Conservation (phyloP, 768 basidiomycete genomes). For the Mycena pura region DNA sequence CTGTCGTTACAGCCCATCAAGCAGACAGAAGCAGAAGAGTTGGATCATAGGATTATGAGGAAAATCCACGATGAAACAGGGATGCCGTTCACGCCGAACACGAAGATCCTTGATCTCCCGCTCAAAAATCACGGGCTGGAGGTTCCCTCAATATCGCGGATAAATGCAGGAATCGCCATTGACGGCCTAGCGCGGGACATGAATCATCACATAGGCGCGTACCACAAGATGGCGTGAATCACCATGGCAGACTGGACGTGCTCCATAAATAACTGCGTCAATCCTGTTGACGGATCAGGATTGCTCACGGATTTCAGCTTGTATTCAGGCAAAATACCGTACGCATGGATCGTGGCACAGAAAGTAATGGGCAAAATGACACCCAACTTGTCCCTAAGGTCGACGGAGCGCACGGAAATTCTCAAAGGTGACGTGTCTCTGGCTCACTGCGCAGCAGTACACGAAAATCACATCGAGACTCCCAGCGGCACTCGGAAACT, state of each 20-base stretch:
- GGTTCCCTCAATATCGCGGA: conserved; percentile 13
- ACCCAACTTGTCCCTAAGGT: not conserved
- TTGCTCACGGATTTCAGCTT: not conserved
- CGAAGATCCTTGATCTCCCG: conserved; percentile 4
- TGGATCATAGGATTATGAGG: not conserved
- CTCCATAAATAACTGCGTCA: not conserved
- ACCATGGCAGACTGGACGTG: conserved; percentile 25
- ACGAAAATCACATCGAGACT: no score
- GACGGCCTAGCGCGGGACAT: conserved; percentile 17
- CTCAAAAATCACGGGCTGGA: conserved; percentile 3
- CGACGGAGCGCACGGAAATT: not conserved
- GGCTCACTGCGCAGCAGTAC: no score
- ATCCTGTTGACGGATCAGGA: conserved; percentile 4
- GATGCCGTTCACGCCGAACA: conserved; percentile 9
- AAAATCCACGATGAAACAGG: conserved; percentile 2
- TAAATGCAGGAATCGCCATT: conserved; percentile 9
- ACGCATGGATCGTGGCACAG: conserved; percentile 1
- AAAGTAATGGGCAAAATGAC: not conserved
- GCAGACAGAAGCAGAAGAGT: conserved; percentile 1
- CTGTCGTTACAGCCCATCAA: conserved; percentile 13
- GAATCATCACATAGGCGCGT: conserved; percentile 25
- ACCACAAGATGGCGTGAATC: conserved; percentile 17
- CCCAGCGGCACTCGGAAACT: no score
- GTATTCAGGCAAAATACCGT: not conserved
- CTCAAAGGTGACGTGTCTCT: not conserved